phyloP scores from a whole-genome alignment of 2,329 filamentous ascomycete genomes.

The Mycosphaerella arachidis region DNA sequence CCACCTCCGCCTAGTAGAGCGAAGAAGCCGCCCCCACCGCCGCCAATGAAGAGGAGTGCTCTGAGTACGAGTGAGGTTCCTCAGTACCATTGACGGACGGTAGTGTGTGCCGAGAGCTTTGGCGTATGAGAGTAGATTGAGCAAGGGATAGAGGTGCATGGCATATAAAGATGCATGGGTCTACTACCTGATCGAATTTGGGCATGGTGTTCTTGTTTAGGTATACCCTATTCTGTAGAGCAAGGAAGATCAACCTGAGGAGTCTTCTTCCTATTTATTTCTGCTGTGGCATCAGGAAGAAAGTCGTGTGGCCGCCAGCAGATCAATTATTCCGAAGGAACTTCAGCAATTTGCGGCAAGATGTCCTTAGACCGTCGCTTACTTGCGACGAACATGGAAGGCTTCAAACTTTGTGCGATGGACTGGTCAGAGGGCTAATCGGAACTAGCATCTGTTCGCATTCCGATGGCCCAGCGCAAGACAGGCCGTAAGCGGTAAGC shows the following conservation, averaged over 20 bases:
- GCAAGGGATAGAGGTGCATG: slow-evolving; percentile 1
- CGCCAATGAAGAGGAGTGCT: slow-evolving; percentile 58
- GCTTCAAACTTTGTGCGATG: no score
- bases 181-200: not conserved
- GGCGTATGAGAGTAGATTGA: slow-evolving; percentile 8
- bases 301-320: not conserved
- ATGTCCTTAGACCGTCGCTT: no score
- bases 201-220: not conserved
- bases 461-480: not conserved
- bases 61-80: slow-evolving; percentile 39
- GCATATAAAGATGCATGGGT: not conserved
- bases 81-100: slow-evolving; percentile 11
- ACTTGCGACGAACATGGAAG: no score
- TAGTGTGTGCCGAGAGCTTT: not conserved
- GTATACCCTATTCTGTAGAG: not conserved
- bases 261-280: not conserved
- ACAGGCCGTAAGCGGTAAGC: not conserved
- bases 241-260: not conserved
- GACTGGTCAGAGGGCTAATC: no score
- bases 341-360: no score
- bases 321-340: no score
- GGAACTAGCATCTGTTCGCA: no score
- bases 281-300: not conserved
- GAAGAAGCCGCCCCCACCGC: slow-evolving; percentile 63
- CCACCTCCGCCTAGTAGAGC: slow-evolving; percentile 54